These are phyloP conservation scores for Acanthamoeba lenticulata DNA, from an alignment of 208 protist genomes.

Conservation along the genomic window DNA sequence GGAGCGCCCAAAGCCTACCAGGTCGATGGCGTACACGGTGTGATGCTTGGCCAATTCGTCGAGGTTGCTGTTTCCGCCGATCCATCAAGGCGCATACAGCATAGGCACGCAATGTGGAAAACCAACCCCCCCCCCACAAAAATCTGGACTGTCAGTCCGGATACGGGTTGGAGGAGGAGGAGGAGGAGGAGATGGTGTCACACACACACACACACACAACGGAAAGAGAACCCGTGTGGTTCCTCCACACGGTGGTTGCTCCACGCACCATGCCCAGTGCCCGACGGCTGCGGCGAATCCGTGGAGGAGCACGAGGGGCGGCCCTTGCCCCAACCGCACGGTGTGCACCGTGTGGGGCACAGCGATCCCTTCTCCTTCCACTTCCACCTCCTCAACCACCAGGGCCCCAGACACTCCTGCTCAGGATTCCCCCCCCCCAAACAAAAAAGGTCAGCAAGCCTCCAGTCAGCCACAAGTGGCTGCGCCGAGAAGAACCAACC, in stretches of 20 bases:
- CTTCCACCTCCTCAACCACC: constrained; percentile 60
- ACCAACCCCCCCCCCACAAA: too few species aligned
- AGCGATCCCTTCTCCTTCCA: background rate
- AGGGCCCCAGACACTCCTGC: background rate
- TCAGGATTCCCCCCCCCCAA: background rate
- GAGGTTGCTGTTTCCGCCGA: constrained; percentile 28
- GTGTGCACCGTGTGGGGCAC: constrained; percentile 60
- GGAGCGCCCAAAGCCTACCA: constrained; percentile 68
- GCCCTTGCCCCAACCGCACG: constrained; percentile 51
- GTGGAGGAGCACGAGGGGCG: constrained; percentile 71
- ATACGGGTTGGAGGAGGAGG: too few species aligned
- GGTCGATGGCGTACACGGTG: constrained; percentile 74
- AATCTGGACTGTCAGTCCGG: too few species aligned
- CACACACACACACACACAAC: background rate
- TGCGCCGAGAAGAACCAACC: background rate
- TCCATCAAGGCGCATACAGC: background rate
- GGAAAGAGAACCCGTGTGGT: background rate
- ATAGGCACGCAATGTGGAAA: background rate
- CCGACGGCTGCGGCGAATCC: constrained; percentile 71
- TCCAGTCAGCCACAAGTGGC: too few species aligned
- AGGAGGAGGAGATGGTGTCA: background rate
- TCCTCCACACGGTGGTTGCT: background rate
- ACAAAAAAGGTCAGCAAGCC: background rate
- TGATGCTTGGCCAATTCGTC: constrained; percentile 67
- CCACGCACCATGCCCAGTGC: constrained; percentile 55